phyloP scores from a whole-genome alignment of 1,139 yeast genomes.

The Nadsonia starkeyi-henricii region DNA sequence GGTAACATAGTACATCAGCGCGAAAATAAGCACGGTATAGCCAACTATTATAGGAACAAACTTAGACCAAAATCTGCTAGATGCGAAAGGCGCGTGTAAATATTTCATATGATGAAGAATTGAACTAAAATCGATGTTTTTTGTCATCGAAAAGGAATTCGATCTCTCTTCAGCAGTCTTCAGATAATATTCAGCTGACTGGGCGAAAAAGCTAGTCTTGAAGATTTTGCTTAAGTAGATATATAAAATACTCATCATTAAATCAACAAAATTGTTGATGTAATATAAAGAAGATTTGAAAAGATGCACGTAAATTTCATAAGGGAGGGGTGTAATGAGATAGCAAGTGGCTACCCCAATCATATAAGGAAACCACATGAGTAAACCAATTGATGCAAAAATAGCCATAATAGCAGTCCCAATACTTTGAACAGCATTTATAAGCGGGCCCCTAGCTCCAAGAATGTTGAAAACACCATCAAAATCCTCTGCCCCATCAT shows the following conservation, averaged over 20 bases:
- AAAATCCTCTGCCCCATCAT: conserved; percentile 8
- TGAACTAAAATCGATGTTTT: background rate
- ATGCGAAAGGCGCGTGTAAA: conserved; percentile 6
- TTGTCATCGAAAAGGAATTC: background rate
- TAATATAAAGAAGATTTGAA: background rate
- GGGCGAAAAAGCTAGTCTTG: background rate
- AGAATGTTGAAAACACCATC: conserved; percentile 20
- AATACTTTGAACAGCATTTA: conserved; percentile 12
- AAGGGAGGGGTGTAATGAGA: background rate
- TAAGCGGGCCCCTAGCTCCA: conserved; percentile 22
- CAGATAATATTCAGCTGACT: background rate
- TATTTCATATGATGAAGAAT: background rate
- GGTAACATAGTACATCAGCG: conserved; percentile 11
- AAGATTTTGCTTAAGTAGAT: background rate
- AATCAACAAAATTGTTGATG: background rate
- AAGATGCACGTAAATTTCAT: background rate
- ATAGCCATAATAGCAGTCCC: conserved; percentile 13
- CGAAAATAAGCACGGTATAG: conserved; percentile 7
- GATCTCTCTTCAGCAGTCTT: background rate
- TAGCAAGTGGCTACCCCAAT: conserved; percentile 15
- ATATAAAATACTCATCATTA: background rate
- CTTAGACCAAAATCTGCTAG: conserved; percentile 10
- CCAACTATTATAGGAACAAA: conserved; percentile 12
- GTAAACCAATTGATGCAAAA: conserved; percentile 7
- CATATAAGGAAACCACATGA: conserved; percentile 18